Conservation (phyloP, 108 stramenopile genomes). For the Nitzschia palea region DNA sequence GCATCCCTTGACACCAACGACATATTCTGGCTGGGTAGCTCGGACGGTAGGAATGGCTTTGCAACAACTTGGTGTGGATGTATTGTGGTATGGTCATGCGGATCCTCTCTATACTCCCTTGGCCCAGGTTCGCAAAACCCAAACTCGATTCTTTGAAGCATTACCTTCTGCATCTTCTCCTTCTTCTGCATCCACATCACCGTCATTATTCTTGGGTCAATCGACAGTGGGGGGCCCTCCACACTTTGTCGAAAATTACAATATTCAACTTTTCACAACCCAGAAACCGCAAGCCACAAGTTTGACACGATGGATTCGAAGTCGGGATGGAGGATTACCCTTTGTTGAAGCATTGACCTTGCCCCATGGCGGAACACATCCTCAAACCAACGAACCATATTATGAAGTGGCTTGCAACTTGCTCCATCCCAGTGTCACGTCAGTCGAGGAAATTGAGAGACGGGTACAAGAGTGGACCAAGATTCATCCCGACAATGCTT, state of each 20-base stretch:
- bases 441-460: conserved; percentile 33
- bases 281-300: conserved; percentile 50
- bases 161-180: background rate
- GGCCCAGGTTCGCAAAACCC: conserved; percentile 63
- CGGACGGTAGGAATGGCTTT: conserved; percentile 48
- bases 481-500: conserved; percentile 6
- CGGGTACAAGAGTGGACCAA: conserved; percentile 48
- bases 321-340: conserved; percentile 65
- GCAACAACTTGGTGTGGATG: conserved; percentile 32
- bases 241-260: conserved; percentile 83
- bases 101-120: conserved; percentile 60
- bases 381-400: conserved; percentile 10
- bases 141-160: conserved; percentile 69
- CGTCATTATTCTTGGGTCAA: conserved; percentile 7
- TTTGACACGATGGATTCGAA: conserved; percentile 59
- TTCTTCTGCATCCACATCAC: background rate
- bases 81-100: conserved; percentile 75
- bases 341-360: conserved; percentile 85
- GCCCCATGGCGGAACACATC: conserved; percentile 38
- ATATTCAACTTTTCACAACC: conserved; percentile 51
- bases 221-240: conserved; percentile 67
- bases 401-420: conserved; percentile 88
- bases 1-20: background rate
- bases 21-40: conserved; percentile 47
- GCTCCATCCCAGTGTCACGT: conserved; percentile 45